These are phyloP conservation scores for Fusarium continuum DNA, from an alignment of 2,329 filamentous ascomycete genomes.

Conservation along the genomic window DNA sequence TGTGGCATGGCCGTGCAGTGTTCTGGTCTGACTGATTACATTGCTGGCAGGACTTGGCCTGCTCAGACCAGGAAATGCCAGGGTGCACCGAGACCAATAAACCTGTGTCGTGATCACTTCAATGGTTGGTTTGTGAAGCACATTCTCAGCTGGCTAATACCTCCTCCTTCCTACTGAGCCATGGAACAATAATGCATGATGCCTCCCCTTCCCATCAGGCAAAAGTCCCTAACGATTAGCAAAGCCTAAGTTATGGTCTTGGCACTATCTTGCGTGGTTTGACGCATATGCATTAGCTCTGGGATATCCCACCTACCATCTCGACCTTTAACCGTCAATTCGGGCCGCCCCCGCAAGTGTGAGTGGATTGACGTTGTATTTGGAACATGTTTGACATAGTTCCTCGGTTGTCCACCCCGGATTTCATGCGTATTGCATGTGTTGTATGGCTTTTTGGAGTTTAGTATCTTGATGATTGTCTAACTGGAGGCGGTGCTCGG, in stretches of 20 bases:
- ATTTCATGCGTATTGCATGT: background rate
- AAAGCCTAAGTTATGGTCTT: background rate
- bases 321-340: background rate
- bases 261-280: background rate
- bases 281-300: background rate
- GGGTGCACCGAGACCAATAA: background rate
- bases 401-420: background rate
- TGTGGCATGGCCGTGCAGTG: background rate
- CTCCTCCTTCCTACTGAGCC: conserved; percentile 9
- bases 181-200: background rate
- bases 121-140: background rate
- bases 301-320: background rate
- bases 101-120: background rate
- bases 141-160: background rate
- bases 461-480: background rate
- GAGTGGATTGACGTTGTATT: background rate
- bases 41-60: background rate
- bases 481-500: background rate
- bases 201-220: background rate
- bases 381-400: background rate
- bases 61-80: background rate
- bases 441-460: background rate
- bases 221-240: background rate
- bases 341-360: conserved; percentile 23
- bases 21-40: too few species aligned